phyloP scores from a whole-genome alignment of 2,329 filamentous ascomycete genomes.

The Fusarium sp. region DNA sequence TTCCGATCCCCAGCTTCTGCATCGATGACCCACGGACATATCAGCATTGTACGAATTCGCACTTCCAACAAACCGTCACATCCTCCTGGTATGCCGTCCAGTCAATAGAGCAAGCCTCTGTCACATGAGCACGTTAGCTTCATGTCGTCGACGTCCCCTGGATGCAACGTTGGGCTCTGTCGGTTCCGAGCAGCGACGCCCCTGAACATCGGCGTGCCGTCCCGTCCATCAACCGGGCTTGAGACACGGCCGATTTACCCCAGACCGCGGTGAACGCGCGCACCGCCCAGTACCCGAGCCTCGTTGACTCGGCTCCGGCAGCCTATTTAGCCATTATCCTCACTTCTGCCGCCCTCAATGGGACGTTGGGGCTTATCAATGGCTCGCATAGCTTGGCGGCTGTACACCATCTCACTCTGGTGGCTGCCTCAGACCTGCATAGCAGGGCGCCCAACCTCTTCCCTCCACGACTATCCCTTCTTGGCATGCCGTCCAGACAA shows the following conservation, averaged over 20 bases:
- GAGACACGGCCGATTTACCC: conserved; percentile 16
- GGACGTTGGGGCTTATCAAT: conserved; percentile 12
- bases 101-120: background rate
- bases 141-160: background rate
- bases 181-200: conserved; percentile 12
- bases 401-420: conserved; percentile 13
- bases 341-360: background rate
- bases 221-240: conserved; percentile 18
- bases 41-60: background rate
- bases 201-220: conserved; percentile 4
- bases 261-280: conserved; percentile 3
- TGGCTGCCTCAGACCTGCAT: conserved; percentile 38
- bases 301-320: background rate
- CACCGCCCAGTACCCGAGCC: conserved; percentile 5
- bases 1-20: conserved; percentile 19
- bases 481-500: background rate
- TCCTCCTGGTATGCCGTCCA: background rate
- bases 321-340: background rate
- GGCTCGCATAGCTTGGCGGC: conserved; percentile 33
- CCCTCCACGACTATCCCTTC: conserved; percentile 8
- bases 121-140: background rate
- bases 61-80: background rate
- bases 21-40: background rate
- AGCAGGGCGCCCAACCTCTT: conserved; percentile 22
- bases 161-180: background rate